Conservation (phyloP, 805 yeast genomes). For the Tetrapisispora phaffii region DNA sequence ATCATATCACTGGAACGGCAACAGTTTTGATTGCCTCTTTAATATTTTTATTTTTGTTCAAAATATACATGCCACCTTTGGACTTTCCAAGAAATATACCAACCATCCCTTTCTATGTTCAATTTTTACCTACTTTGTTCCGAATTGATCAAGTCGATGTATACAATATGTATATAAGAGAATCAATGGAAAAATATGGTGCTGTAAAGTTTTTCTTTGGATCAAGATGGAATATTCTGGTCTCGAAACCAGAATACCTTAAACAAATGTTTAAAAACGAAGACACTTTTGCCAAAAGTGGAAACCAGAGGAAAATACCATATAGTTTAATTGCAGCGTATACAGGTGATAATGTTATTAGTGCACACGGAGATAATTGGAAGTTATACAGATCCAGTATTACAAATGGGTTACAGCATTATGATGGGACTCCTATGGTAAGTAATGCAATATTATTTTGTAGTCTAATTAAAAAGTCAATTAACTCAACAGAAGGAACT, state of each 20-base stretch:
- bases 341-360: conserved; percentile 52
- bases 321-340: conserved; percentile 43
- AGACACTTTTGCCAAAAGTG: conserved; percentile 45
- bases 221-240: conserved; percentile 50
- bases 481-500: background rate
- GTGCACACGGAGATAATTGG: conserved; percentile 49
- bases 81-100: conserved; percentile 46
- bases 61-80: conserved; percentile 35
- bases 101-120: conserved; percentile 51
- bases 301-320: conserved; percentile 50
- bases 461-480: conserved; percentile 14
- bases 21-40: background rate
- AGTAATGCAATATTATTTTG: conserved; percentile 33
- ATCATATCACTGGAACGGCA: background rate
- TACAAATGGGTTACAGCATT: conserved; percentile 42
- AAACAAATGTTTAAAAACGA: conserved; percentile 41
- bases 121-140: conserved; percentile 38
- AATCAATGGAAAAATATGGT: conserved; percentile 41
- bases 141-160: conserved; percentile 41
- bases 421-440: conserved; percentile 32
- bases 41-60: conserved; percentile 3
- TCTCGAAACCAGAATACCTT: conserved; percentile 39
- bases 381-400: conserved; percentile 37
- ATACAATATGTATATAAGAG: conserved; percentile 34
- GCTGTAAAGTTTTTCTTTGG: conserved; percentile 54